These are phyloP conservation scores for Euryodendron excelsum DNA, from an alignment of 148 eudicot species.

Conservation along the genomic window DNA sequence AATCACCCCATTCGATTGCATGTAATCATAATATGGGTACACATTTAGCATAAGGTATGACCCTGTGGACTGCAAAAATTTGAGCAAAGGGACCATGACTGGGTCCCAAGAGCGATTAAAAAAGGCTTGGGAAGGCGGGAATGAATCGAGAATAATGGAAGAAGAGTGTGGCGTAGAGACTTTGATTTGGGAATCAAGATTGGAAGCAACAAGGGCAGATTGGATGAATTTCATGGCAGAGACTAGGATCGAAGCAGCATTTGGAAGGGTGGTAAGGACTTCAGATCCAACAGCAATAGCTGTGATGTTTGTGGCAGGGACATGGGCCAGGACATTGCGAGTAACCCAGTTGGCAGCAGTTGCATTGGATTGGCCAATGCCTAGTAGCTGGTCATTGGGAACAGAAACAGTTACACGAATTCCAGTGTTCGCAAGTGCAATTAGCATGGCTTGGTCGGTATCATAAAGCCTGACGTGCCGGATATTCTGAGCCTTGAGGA, in stretches of 20 bases:
- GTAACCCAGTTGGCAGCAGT: conserved; percentile 94
- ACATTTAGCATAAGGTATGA: conserved; percentile 87
- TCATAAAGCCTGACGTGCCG: conserved; percentile 72
- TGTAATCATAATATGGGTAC: conserved; percentile 82
- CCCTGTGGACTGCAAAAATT: conserved; percentile 67
- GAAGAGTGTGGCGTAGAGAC: conserved; percentile 90
- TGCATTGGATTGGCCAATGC: conserved; percentile 86
- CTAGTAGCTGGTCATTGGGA: conserved; percentile 82
- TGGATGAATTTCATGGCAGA: conserved; percentile 70
- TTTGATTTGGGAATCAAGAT: conserved; percentile 66
- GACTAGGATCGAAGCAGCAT: conserved; percentile 80
- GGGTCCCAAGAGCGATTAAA: conserved; percentile 88
- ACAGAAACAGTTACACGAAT: conserved; percentile 76
- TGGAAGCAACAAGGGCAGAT: conserved; percentile 79
- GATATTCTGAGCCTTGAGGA: conserved; percentile 80
- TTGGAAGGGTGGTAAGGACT: conserved; percentile 77
- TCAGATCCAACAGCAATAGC: conserved; percentile 86
- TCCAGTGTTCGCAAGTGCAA: conserved; percentile 74
- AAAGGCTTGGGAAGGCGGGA: conserved; percentile 97
- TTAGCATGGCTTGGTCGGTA: conserved; percentile 71
- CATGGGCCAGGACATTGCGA: conserved; percentile 68
- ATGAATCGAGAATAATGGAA: conserved; percentile 77
- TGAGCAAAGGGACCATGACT: conserved; percentile 71
- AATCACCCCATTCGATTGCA: conserved; percentile 65
- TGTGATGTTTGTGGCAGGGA: conserved; percentile 85